These are phyloP conservation scores for Diplodia mutila DNA, from an alignment of 2,329 filamentous ascomycete genomes.

Conservation along the genomic window DNA sequence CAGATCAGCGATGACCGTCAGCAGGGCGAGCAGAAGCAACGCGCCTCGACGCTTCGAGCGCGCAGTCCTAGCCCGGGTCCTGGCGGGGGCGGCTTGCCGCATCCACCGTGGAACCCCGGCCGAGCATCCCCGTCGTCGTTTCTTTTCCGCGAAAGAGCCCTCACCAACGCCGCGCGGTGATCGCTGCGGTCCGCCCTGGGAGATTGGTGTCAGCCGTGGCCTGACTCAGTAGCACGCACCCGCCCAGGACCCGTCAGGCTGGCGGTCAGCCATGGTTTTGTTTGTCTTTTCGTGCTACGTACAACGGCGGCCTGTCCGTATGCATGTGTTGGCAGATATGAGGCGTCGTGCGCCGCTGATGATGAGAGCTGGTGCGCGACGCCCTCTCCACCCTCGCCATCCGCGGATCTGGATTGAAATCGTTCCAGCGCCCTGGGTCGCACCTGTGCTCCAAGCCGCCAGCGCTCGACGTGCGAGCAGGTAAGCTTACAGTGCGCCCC, in stretches of 20 bases:
- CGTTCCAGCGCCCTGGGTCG: slow-evolving; percentile 7
- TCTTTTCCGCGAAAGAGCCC: not conserved
- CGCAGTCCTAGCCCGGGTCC: not conserved
- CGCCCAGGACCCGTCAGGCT: not conserved
- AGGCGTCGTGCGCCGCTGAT: slow-evolving; percentile 7
- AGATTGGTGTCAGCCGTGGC: slow-evolving; percentile 13
- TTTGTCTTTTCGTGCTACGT: slow-evolving; percentile 20
- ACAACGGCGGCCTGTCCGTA: slow-evolving; percentile 20
- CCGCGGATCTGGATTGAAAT: slow-evolving; percentile 20
- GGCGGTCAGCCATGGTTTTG: slow-evolving; percentile 16
- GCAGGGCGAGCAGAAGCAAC: slow-evolving; percentile 13
- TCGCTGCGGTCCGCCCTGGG: slow-evolving; percentile 6
- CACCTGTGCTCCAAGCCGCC: slow-evolving; percentile 16
- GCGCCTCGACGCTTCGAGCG: slow-evolving; percentile 1
- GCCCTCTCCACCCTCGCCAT: slow-evolving; percentile 20
- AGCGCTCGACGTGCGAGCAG: slow-evolving; percentile 5
- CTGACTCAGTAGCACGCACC: slow-evolving; percentile 14
- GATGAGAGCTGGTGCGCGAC: not conserved
- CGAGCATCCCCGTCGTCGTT: slow-evolving; percentile 12
- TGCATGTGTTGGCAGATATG: slow-evolving; percentile 16
- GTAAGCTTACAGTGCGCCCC: slow-evolving; percentile 10
- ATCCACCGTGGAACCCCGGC: slow-evolving; percentile 17
- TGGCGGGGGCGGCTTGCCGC: slow-evolving; percentile 14
- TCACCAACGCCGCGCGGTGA: not conserved
- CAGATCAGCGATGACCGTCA: slow-evolving; percentile 21